A percentile compares a stretch with the other conserved stretches of the same genome.
These are phyloP conservation scores for Acacia concinna DNA, from an alignment of 331 rosid genomes.

Conservation along the genomic window DNA sequence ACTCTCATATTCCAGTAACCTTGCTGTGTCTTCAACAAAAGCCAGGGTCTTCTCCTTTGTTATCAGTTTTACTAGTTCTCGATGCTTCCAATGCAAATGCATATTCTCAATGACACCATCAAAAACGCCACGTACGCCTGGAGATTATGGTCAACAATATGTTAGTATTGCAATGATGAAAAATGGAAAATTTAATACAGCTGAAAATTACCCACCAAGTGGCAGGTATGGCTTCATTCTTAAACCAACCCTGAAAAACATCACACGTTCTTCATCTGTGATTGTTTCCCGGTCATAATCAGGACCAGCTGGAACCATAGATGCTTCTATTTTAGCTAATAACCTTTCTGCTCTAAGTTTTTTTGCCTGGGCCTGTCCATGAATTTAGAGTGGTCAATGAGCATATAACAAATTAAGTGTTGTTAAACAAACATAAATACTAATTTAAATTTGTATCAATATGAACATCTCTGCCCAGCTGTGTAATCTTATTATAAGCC, in stretches of 20 bases:
- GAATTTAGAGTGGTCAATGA: conserved; percentile 30
- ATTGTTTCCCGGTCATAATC: conserved; percentile 85
- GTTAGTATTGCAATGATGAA: conserved; percentile 33
- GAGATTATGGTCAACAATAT: conserved; percentile 26
- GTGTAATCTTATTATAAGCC: conserved; percentile 10
- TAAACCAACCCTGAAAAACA: conserved; percentile 84
- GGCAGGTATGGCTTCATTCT: conserved; percentile 85
- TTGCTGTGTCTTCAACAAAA: conserved; percentile 85
- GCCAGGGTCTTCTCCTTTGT: conserved; percentile 82
- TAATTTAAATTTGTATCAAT: neutral
- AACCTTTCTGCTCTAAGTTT: conserved; percentile 75
- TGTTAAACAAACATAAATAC: neutral
- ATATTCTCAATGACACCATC: conserved; percentile 94
- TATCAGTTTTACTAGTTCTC: conserved; percentile 90
- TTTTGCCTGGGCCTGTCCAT: conserved; percentile 73
- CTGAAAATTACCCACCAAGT: conserved; percentile 59
- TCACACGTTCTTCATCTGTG: conserved; percentile 90
- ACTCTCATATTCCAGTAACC: conserved; percentile 12
- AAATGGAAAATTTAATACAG: conserved; percentile 25
- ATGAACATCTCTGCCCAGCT: conserved; percentile 1
- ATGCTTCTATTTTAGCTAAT: conserved; percentile 66
- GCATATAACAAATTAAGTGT: conserved; percentile 16
- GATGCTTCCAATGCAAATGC: conserved; percentile 95
- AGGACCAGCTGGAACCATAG: conserved; percentile 81
- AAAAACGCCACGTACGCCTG: conserved; percentile 87